phyloP scores from a whole-genome alignment of 768 basidiomycete species.

The Lenzites betulinus region DNA sequence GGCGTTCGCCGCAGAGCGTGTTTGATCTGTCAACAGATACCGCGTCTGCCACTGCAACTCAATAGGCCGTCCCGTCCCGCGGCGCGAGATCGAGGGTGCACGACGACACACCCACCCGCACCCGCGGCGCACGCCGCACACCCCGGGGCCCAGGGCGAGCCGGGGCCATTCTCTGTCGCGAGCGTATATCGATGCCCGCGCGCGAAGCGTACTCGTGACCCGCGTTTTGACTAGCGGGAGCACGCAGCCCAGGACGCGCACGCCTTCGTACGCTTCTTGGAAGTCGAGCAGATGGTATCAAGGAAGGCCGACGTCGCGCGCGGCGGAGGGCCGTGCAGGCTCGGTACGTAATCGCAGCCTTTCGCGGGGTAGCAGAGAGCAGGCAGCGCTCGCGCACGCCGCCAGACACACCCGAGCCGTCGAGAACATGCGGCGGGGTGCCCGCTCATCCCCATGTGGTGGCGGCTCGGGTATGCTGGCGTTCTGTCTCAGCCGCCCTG shows the following conservation, averaged over 20 bases:
- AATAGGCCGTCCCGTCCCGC: background rate
- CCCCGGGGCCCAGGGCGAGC: background rate
- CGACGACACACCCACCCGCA: background rate
- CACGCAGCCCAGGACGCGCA: background rate
- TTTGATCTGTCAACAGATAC: conserved; percentile 13
- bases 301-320: conserved; percentile 7
- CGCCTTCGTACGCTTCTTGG: conserved; percentile 14
- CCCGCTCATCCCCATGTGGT: background rate
- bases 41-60: conserved; percentile 2
- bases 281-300: conserved; percentile 15
- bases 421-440: background rate
- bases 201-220: background rate
- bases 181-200: background rate
- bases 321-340: conserved; percentile 14
- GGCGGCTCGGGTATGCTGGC: conserved; percentile 9
- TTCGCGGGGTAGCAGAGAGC: background rate
- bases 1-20: conserved; percentile 4
- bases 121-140: background rate
- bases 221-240: conserved; percentile 7
- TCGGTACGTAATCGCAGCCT: conserved; percentile 20
- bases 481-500: background rate
- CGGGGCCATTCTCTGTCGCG: conserved; percentile 5
- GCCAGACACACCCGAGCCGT: background rate
- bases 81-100: conserved; percentile 6
- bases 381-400: too few relatives aligned